Percentiles rank a stretch among this genome's conserved stretches.
These are phyloP conservation scores for Aphanomyces stellatus DNA, from an alignment of 352 stramenopile genomes.

Conservation along the genomic window DNA sequence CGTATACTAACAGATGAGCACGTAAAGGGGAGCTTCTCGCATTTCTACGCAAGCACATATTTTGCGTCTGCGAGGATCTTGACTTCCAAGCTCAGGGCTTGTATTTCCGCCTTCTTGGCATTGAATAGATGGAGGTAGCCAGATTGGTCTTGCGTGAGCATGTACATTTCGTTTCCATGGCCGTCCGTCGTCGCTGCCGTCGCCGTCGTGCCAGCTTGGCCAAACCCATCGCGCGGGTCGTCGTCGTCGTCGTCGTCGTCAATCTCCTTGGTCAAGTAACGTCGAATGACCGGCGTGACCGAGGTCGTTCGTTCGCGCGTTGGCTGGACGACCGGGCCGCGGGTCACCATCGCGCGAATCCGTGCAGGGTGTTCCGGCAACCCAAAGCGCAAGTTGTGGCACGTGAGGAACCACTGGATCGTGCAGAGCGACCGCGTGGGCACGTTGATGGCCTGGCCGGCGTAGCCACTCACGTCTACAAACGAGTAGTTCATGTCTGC, in stretches of 20 bases:
- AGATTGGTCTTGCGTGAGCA: background rate
- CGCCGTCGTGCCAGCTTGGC: no score
- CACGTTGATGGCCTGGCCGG: background rate
- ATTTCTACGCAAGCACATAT: background rate
- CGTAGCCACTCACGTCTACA: background rate
- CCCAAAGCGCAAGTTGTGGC: constrained; percentile 10
- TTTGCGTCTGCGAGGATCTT: constrained; percentile 9
- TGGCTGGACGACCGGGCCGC: no score
- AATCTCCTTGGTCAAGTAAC: no score
- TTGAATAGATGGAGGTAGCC: constrained; percentile 4
- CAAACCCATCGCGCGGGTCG: no score
- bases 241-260: no score
- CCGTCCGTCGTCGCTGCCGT: background rate
- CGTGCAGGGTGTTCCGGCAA: background rate
- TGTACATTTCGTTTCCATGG: background rate
- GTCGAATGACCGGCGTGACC: no score
- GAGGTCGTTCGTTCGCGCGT: no score
- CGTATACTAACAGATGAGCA: background rate
- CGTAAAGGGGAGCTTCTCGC: no score
- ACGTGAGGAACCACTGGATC: constrained; percentile 17
- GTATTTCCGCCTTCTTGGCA: background rate
- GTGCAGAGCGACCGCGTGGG: constrained; percentile 7
- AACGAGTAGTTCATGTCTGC: background rate
- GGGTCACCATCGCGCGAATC: background rate
- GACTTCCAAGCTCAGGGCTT: constrained; percentile 11